phyloP scores from a whole-genome alignment of 2,329 filamentous ascomycete species.

The Calonectria honghensis region DNA sequence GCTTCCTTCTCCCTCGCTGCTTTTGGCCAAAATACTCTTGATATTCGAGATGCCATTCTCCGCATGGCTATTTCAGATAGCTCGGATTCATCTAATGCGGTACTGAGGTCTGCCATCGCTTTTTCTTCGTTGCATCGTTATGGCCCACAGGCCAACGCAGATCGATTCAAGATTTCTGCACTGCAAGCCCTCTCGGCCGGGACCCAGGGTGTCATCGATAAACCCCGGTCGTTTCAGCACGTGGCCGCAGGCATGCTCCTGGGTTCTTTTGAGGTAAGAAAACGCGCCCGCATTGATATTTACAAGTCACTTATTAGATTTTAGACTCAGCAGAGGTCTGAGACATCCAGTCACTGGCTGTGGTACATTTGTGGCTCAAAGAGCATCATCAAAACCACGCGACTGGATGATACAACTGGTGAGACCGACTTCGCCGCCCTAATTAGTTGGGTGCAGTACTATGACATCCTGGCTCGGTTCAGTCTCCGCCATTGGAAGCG shows the following conservation, averaged over 20 bases:
- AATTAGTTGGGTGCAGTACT: conserved; percentile 47
- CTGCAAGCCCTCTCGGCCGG: conserved; percentile 38
- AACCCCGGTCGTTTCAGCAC: conserved; percentile 41
- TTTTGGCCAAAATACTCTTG: conserved; percentile 40
- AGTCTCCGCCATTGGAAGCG: conserved; percentile 49
- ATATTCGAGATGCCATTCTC: conserved; percentile 36
- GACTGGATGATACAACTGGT: conserved; percentile 23
- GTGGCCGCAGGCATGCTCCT: conserved; percentile 49
- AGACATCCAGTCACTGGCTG: conserved; percentile 47
- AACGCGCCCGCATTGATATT: too few relatives aligned
- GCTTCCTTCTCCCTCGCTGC: conserved; percentile 44
- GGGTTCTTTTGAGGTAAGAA: conserved; percentile 42
- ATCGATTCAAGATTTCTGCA: conserved; percentile 40
- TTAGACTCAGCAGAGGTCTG: conserved; percentile 46
- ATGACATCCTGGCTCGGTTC: conserved; percentile 42
- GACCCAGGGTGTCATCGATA: not conserved
- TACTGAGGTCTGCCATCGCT: conserved; percentile 41
- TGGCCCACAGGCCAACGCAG: fast-evolving
- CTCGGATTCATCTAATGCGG: conserved; percentile 35
- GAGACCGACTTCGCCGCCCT: conserved; percentile 36
- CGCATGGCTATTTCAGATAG: conserved; percentile 45
- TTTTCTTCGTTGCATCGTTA: conserved; percentile 43
- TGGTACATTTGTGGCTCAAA: conserved; percentile 48
- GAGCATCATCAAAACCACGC: conserved; percentile 40
- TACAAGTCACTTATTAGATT: not conserved